Percentiles rank a stretch among this genome's conserved stretches.
phyloP scores from a whole-genome alignment of 768 basidiomycete genomes.

The Basidioascus undulatus region DNA sequence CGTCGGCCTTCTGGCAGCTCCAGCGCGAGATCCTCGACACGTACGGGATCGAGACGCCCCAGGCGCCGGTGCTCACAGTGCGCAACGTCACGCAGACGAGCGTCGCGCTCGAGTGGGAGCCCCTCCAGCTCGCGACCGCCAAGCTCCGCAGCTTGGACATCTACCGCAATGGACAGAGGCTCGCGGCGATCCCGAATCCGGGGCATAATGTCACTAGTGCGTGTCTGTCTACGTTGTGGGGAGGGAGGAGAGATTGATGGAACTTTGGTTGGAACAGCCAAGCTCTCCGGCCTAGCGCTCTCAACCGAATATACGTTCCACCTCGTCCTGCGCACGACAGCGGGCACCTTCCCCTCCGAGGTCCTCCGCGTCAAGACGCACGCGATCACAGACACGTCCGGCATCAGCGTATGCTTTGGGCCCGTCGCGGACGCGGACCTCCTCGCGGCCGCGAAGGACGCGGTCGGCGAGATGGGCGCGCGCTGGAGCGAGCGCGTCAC shows the following conservation, averaged over 20 bases:
- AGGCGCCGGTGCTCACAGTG: slow-evolving; percentile 54
- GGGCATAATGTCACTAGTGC: slow-evolving; percentile 62
- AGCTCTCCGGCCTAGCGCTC: slow-evolving; percentile 14
- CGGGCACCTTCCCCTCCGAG: slow-evolving; percentile 73
- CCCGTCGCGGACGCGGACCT: slow-evolving; percentile 50
- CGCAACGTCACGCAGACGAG: slow-evolving; percentile 92
- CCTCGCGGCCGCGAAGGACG: slow-evolving; percentile 56
- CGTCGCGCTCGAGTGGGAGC: slow-evolving; percentile 86
- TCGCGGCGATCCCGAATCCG: slow-evolving; percentile 64
- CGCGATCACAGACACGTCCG: slow-evolving; percentile 83
- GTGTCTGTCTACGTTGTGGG: no score
- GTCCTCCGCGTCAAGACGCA: slow-evolving; percentile 64
- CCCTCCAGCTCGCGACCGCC: slow-evolving; percentile 57
- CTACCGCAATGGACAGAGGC: slow-evolving; percentile 70
- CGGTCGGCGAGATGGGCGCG: slow-evolving; percentile 62
- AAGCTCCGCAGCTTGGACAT: slow-evolving; percentile 74
- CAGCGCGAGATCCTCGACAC: slow-evolving; percentile 54
- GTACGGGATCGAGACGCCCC: slow-evolving; percentile 44
- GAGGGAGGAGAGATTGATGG: slow-evolving; percentile 15
- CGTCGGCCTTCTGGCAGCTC: slow-evolving; percentile 57
- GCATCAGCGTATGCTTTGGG: slow-evolving; percentile 84
- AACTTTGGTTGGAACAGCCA: slow-evolving; percentile 16
- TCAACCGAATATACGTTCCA: slow-evolving; percentile 74
- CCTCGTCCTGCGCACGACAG: slow-evolving; percentile 71
- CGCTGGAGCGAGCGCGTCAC: slow-evolving; percentile 81